Conservation (phyloP, 192 early-diverging fungal genomes). For the Podila epigama region DNA sequence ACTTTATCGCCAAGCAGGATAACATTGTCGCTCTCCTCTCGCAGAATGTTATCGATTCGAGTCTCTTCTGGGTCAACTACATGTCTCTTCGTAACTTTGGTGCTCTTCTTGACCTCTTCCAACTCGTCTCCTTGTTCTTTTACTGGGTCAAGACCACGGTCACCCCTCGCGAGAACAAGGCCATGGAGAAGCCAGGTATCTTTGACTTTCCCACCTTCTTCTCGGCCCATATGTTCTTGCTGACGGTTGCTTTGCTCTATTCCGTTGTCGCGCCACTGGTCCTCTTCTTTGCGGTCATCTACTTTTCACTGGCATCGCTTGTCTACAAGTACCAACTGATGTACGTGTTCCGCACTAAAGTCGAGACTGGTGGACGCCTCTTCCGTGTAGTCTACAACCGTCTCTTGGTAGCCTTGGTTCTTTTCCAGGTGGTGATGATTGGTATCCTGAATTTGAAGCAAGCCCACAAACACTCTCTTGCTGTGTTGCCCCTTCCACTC, state of each 20-base stretch:
- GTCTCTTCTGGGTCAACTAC: slow-evolving; percentile 81
- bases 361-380: slow-evolving; percentile 76
- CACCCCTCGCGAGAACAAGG: slow-evolving; percentile 74
- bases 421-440: slow-evolving; percentile 75
- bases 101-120: slow-evolving; percentile 73
- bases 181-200: slow-evolving; percentile 68
- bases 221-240: slow-evolving; percentile 72
- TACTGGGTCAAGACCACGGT: slow-evolving; percentile 66
- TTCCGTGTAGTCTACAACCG: slow-evolving; percentile 76
- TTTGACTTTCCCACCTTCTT: slow-evolving; percentile 78
- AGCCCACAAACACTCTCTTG: slow-evolving; percentile 50
- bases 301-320: slow-evolving; percentile 69
- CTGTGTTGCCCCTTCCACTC: slow-evolving; percentile 66
- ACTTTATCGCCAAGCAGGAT: slow-evolving; percentile 30
- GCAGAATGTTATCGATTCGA: slow-evolving; percentile 52
- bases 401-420: slow-evolving; percentile 64
- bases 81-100: slow-evolving; percentile 70
- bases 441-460: slow-evolving; percentile 62
- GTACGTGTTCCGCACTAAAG: slow-evolving; percentile 74
- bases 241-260: slow-evolving; percentile 76
- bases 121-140: slow-evolving; percentile 65
- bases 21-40: slow-evolving; percentile 47
- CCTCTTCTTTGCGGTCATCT: slow-evolving; percentile 68
- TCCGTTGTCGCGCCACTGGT: slow-evolving; percentile 74
- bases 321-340: slow-evolving; percentile 79